A percentile compares a stretch with the other conserved stretches of the same genome.
These are phyloP conservation scores for Nasturtium officinale DNA, from an alignment of 345 rosid genomes.

Conservation along the genomic window DNA sequence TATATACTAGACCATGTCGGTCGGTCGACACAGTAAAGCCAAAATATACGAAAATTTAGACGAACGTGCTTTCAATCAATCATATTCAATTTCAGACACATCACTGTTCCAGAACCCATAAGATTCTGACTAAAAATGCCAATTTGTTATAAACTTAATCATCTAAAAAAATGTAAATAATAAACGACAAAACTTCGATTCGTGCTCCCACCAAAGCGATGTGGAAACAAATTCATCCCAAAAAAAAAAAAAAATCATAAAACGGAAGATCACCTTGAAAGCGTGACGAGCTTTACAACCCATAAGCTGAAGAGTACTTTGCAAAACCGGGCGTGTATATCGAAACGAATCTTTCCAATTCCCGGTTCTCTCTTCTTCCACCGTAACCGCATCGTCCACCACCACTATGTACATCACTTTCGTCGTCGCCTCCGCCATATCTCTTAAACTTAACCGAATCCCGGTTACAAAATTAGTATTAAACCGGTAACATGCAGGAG, in stretches of 20 bases:
- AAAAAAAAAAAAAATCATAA: not conserved
- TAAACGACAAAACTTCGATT: conserved; percentile 3
- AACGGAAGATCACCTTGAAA: conserved; percentile 62
- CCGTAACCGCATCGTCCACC: conserved; percentile 56
- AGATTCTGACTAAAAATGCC: not conserved
- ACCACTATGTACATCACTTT: conserved; percentile 88
- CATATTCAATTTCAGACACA: conserved; percentile 29
- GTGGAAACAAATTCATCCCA: not conserved
- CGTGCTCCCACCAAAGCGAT: conserved; percentile 23
- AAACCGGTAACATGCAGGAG: conserved; percentile 2
- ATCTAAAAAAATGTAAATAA: not conserved
- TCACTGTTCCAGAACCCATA: conserved; percentile 21
- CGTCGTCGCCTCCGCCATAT: conserved; percentile 61
- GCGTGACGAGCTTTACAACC: conserved; percentile 99
- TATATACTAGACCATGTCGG: conserved; percentile 25
- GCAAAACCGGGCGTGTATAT: conserved; percentile 87
- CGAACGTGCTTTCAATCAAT: conserved; percentile 1
- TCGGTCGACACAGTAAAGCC: conserved; percentile 10
- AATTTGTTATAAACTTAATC: not conserved
- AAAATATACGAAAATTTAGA: not conserved
- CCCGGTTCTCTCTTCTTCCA: conserved; percentile 46
- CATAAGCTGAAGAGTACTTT: conserved; percentile 93
- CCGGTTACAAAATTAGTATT: not conserved
- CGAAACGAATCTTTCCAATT: conserved; percentile 65
- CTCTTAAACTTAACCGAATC: conserved; percentile 19